Evolutionary conservation across 2,329 filamentous ascomycete species (phyloP).

Genomic region (Fusarium sp.): DNA sequence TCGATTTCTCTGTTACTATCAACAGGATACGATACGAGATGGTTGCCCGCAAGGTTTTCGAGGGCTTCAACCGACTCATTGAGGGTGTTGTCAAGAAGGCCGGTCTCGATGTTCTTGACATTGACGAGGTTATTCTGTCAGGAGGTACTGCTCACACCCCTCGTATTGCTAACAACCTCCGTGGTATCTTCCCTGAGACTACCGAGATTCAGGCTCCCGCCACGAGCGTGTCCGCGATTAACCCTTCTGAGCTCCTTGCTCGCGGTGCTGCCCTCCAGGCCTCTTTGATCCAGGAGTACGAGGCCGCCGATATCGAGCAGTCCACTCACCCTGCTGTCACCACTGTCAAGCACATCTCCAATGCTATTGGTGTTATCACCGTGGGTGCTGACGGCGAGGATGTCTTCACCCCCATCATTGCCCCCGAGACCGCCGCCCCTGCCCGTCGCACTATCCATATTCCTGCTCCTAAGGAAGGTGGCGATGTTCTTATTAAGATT

Average conservation of each 20-base stretch:
- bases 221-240: conserved; percentile 79
- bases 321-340: conserved; percentile 95
- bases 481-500: conserved; percentile 87
- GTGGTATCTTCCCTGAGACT: conserved; percentile 79
- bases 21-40: conserved; percentile 95
- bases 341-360: conserved; percentile 87
- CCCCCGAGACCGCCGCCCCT: conserved; percentile 87
- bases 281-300: conserved; percentile 92
- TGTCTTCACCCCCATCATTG: conserved; percentile 81
- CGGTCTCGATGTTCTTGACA: conserved; percentile 86
- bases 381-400: conserved; percentile 66
- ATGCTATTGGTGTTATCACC: conserved; percentile 86
- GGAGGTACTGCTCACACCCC: conserved; percentile 94
- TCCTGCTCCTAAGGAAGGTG: conserved; percentile 77
- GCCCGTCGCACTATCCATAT: conserved; percentile 86
- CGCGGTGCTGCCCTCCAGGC: conserved; percentile 96
- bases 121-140: conserved; percentile 92
- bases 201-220: conserved; percentile 85
- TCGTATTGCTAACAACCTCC: conserved; percentile 84
- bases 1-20: conserved; percentile 90
- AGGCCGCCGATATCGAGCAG: conserved; percentile 91
- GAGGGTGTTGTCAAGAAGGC: conserved; percentile 91
- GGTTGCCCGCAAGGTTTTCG: conserved; percentile 84
- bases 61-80: conserved; percentile 85
- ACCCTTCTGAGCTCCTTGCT: conserved; percentile 89